These are phyloP conservation scores for Boletus rubescentipes DNA, from an alignment of 768 basidiomycete genomes.

Conservation along the genomic window DNA sequence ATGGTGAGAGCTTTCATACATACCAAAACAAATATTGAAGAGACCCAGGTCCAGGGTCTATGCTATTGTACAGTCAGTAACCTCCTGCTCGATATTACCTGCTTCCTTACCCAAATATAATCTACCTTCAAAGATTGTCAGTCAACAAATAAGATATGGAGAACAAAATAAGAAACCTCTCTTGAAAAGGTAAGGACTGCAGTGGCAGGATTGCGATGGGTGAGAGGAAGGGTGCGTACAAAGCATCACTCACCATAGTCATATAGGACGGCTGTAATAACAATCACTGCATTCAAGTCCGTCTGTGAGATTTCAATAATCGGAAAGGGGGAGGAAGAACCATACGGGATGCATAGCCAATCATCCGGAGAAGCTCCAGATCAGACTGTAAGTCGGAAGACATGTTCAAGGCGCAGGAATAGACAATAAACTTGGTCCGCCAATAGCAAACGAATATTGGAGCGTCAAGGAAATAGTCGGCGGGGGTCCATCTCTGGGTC, in stretches of 20 bases:
- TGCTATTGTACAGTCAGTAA: neutral
- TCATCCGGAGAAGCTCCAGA: neutral
- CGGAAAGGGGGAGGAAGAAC: too few species aligned
- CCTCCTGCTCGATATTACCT: too few species aligned
- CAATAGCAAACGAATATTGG: too few species aligned
- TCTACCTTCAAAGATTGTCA: constrained; percentile 1
- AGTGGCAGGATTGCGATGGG: neutral
- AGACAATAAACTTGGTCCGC: too few species aligned
- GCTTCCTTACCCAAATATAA: constrained; percentile 11
- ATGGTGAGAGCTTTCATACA: neutral
- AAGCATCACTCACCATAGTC: constrained; percentile 3
- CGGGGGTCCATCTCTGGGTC: too few species aligned
- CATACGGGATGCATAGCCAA: neutral
- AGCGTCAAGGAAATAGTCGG: too few species aligned
- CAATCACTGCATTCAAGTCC: neutral
- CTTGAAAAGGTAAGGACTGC: constrained; percentile 1
- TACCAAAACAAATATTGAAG: constrained; percentile 9
- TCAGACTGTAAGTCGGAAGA: neutral
- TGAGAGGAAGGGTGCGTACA: too few species aligned
- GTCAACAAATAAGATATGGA: too few species aligned
- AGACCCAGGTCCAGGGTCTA: constrained; percentile 10
- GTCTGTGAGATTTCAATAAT: neutral
- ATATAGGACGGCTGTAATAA: neutral
- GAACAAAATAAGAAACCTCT: neutral
- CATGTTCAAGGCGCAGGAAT: neutral